phyloP scores from a whole-genome alignment of 345 rosid genomes.

The Brassica juncea region DNA sequence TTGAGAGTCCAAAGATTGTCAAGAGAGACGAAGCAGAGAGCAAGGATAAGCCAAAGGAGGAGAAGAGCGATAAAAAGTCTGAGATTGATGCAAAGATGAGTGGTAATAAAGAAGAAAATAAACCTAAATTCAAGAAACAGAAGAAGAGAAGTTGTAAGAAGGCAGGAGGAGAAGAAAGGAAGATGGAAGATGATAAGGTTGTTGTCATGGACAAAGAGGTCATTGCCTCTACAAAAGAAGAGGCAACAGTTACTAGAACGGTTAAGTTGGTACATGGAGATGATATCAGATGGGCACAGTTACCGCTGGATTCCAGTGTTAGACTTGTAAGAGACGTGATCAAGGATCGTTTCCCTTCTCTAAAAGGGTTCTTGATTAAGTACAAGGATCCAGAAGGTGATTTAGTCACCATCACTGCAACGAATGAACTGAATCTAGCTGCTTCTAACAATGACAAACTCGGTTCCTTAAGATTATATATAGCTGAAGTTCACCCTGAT shows the following conservation, averaged over 20 bases:
- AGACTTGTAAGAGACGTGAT: slow-evolving; percentile 74
- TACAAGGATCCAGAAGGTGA: slow-evolving; percentile 91
- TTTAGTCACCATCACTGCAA: slow-evolving; percentile 80
- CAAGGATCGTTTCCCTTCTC: slow-evolving; percentile 72
- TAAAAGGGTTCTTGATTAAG: slow-evolving; percentile 77
- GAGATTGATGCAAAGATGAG: slow-evolving; percentile 27
- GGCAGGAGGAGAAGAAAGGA: slow-evolving; percentile 33
- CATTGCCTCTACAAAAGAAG: slow-evolving; percentile 47
- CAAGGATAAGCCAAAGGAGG: slow-evolving; percentile 17
- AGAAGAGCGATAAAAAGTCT: slow-evolving; percentile 6
- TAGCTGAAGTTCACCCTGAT: slow-evolving; percentile 71
- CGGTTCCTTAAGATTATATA: slow-evolving; percentile 70
- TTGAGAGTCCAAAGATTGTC: slow-evolving; percentile 31
- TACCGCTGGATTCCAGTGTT: slow-evolving; percentile 66
- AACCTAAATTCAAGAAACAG: slow-evolving; percentile 34
- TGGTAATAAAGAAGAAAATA: background rate
- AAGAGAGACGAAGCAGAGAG: slow-evolving; percentile 7
- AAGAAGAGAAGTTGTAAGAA: slow-evolving; percentile 44
- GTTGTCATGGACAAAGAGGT: slow-evolving; percentile 60
- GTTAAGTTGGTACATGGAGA: slow-evolving; percentile 88
- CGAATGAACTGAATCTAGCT: slow-evolving; percentile 75
- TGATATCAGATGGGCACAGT: slow-evolving; percentile 89
- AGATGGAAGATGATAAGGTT: slow-evolving; percentile 52
- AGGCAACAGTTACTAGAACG: slow-evolving; percentile 57
- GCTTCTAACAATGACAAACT: slow-evolving; percentile 54